Conservation (phyloP, 371 early-diverging fungal species). For the Zychaea mexicana region DNA sequence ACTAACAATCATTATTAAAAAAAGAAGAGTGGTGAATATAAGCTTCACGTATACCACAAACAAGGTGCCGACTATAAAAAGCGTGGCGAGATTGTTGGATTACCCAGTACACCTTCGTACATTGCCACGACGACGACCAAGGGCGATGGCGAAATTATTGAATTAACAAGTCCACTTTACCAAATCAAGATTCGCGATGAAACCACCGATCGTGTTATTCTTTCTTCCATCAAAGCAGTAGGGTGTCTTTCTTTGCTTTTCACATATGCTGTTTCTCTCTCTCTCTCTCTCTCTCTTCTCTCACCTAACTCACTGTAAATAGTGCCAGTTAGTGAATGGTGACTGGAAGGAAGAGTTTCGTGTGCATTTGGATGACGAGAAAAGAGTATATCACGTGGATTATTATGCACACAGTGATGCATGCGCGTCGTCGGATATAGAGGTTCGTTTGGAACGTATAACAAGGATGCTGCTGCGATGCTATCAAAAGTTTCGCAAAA, state of each 20-base stretch:
- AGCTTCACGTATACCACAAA: constrained; percentile 23
- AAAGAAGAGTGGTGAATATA: not conserved
- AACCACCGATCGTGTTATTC: constrained; percentile 14
- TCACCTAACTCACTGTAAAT: not conserved
- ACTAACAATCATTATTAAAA: no score
- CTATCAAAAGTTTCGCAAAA: not conserved
- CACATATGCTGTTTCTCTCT: no score
- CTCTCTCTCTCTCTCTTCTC: no score
- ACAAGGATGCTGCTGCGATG: no score
- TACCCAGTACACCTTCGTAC: constrained; percentile 12
- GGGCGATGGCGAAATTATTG: not conserved
- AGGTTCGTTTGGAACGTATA: not conserved
- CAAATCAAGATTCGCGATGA: constrained; percentile 26
- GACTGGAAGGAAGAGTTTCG: constrained; percentile 19
- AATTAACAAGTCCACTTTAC: constrained; percentile 11
- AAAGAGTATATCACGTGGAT: constrained; percentile 25
- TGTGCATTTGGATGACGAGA: constrained; percentile 21
- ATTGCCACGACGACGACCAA: constrained; percentile 1
- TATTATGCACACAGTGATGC: constrained; percentile 15
- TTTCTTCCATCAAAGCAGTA: constrained; percentile 12
- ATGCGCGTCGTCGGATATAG: not conserved
- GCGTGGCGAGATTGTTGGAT: constrained; percentile 24
- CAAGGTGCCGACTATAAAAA: constrained; percentile 20
- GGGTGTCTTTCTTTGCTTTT: not conserved
- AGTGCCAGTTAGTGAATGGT: constrained; percentile 25